Evolutionary conservation across 331 rosid genomes (phyloP).

Genomic region (Pyrus hybrid): DNA sequence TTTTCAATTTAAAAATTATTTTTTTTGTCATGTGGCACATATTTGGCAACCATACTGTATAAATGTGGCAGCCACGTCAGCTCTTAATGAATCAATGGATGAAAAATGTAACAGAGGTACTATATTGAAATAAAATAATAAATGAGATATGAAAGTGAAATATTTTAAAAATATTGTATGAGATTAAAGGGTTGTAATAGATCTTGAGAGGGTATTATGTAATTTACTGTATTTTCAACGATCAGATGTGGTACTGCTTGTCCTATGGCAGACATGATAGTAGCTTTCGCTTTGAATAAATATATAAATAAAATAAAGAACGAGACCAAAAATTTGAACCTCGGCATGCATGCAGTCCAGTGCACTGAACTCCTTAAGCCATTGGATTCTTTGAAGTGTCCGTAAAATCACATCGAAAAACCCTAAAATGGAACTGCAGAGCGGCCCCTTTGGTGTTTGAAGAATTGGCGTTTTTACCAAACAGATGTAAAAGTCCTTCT

Average conservation of each 20-base stretch:
- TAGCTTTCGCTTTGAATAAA: neutral
- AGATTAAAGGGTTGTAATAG: too few species aligned
- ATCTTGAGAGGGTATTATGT: too few species aligned
- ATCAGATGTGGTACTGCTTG: neutral
- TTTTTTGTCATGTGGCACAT: too few species aligned
- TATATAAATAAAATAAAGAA: neutral
- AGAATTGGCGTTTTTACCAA: neutral
- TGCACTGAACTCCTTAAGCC: neutral
- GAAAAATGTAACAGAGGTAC: too few species aligned
- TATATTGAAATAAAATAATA: too few species aligned
- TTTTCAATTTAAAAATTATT: too few species aligned
- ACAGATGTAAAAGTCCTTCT: neutral
- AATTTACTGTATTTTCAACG: too few species aligned
- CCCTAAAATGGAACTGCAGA: neutral
- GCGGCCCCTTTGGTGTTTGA: neutral
- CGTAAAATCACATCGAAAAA: neutral
- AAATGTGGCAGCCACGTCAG: too few species aligned
- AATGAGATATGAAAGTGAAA: too few species aligned
- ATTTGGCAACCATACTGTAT: too few species aligned
- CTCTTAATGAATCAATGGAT: too few species aligned
- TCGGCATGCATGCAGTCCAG: neutral
- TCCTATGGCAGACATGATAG: neutral
- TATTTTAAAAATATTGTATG: too few species aligned
- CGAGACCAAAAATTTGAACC: neutral
- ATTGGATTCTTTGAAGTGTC: neutral